These are phyloP conservation scores for Pleurotus pulmonarius DNA, from an alignment of 768 basidiomycete species.

Conservation along the genomic window DNA sequence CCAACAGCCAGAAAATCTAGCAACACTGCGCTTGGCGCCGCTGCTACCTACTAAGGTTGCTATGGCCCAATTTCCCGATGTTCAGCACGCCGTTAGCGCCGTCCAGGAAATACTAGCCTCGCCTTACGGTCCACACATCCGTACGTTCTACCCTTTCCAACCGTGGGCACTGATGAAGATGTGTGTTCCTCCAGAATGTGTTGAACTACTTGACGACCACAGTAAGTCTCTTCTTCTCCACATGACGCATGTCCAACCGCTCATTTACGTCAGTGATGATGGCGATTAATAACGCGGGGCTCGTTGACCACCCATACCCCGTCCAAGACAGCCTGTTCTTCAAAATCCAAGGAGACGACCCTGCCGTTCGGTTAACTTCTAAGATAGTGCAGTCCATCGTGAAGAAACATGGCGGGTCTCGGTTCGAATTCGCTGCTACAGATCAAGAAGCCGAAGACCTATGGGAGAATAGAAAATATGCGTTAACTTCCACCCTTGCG, in stretches of 20 bases:
- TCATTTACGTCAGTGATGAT: slow-evolving; percentile 56
- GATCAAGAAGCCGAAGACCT: slow-evolving; percentile 73
- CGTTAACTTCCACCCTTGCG: slow-evolving; percentile 67
- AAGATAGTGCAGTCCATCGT: slow-evolving; percentile 58
- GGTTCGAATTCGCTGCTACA: slow-evolving; percentile 70
- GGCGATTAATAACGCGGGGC: slow-evolving; percentile 67
- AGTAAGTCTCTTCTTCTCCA: slow-evolving; percentile 33
- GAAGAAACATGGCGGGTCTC: slow-evolving; percentile 60
- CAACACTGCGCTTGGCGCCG: slow-evolving; percentile 80
- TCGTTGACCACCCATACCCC: slow-evolving; percentile 58
- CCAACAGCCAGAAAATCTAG: slow-evolving; percentile 28
- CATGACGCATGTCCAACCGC: background rate
- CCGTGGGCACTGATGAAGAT: background rate
- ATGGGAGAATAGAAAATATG: slow-evolving; percentile 87
- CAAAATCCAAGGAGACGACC: slow-evolving; percentile 80
- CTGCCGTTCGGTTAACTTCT: slow-evolving; percentile 55
- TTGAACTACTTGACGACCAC: slow-evolving; percentile 80
- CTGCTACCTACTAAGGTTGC: slow-evolving; percentile 81
- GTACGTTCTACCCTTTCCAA: slow-evolving; percentile 35
- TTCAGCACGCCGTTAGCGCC: slow-evolving; percentile 72
- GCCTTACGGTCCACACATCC: slow-evolving; percentile 67
- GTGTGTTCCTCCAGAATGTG: slow-evolving; percentile 56
- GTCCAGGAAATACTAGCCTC: slow-evolving; percentile 78
- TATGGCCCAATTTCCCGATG: slow-evolving; percentile 82
- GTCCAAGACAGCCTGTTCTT: slow-evolving; percentile 83